Conservation (phyloP, 2,329 filamentous ascomycete species). For the Sporothrix curviconia region DNA sequence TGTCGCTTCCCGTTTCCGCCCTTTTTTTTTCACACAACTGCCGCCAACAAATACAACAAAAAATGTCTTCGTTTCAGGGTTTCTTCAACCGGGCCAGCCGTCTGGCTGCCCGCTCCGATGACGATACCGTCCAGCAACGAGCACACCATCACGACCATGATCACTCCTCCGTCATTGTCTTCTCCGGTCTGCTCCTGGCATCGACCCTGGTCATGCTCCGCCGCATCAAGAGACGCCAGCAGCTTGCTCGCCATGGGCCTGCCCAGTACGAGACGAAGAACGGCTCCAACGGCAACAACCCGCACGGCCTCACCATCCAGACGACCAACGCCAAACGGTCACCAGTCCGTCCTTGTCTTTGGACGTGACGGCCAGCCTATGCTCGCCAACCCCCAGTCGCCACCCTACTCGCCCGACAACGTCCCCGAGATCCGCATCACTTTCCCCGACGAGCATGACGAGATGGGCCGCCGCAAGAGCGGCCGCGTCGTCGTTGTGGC, state of each 20-base stretch:
- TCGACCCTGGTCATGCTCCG: conserved; percentile 67
- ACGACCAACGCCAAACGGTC: conserved; percentile 42
- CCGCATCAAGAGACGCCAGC: conserved; percentile 48
- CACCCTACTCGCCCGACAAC: conserved; percentile 71
- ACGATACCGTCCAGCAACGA: conserved; percentile 35
- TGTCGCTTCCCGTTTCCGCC: background rate
- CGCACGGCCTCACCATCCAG: conserved; percentile 51
- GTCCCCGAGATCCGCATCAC: conserved; percentile 97
- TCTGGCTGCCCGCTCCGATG: conserved; percentile 44
- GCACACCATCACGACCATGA: conserved; percentile 67
- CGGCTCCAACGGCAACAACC: conserved; percentile 37
- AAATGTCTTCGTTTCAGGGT: conserved; percentile 34
- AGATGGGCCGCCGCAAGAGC: conserved; percentile 70
- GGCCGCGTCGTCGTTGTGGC: conserved; percentile 86
- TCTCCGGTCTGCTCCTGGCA: conserved; percentile 63
- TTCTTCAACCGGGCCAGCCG: conserved; percentile 35
- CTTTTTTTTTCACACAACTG: no score
- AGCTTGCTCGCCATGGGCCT: conserved; percentile 47
- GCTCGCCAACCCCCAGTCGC: conserved; percentile 66
- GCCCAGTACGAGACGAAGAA: conserved; percentile 53
- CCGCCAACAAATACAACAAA: conserved; percentile 13
- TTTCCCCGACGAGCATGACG: conserved; percentile 92
- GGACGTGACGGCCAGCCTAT: conserved; percentile 65
- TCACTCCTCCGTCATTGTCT: conserved; percentile 69
- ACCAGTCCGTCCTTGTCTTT: conserved; percentile 68